Evolutionary conservation across 805 yeast species (phyloP).

Genomic region (Diddensiella santjacobensis): DNA sequence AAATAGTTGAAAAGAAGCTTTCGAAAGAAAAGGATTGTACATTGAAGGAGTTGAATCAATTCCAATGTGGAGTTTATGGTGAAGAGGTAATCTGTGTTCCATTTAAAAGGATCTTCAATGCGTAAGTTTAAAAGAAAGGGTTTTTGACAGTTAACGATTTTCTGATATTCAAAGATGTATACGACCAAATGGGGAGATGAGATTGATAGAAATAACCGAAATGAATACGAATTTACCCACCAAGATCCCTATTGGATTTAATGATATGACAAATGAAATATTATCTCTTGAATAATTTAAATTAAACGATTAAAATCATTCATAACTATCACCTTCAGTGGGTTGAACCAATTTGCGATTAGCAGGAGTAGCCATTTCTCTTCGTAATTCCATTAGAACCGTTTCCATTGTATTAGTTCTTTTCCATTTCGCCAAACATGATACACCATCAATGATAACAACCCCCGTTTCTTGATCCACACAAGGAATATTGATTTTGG

Average conservation of each 20-base stretch:
- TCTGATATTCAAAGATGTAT: neutral
- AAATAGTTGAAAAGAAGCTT: conserved; percentile 8
- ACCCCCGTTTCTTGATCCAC: conserved; percentile 64
- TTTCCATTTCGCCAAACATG: conserved; percentile 78
- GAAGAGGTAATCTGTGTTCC: conserved; percentile 29
- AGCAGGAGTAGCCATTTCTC: conserved; percentile 75
- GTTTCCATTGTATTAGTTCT: conserved; percentile 90
- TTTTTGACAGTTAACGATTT: neutral
- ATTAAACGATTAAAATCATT: neutral
- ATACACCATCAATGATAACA: conserved; percentile 51
- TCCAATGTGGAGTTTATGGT: conserved; percentile 25
- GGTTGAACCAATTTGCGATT: conserved; percentile 91
- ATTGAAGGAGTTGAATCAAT: conserved; percentile 27
- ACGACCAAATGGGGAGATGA: neutral
- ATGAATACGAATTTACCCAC: conserved; percentile 5
- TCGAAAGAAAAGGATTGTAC: conserved; percentile 22
- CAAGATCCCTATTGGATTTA: conserved; percentile 2
- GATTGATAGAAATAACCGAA: conserved; percentile 7
- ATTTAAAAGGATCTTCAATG: conserved; percentile 27
- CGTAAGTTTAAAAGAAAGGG: conserved; percentile 8
- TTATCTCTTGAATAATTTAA: neutral
- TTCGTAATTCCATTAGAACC: conserved; percentile 81
- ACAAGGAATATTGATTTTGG: conserved; percentile 87
- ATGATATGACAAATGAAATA: conserved; percentile 5
- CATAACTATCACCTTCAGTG: conserved; percentile 74